Evolutionary conservation across 2,329 filamentous ascomycete species (phyloP).

Genomic region (Epicoccum nigrum): DNA sequence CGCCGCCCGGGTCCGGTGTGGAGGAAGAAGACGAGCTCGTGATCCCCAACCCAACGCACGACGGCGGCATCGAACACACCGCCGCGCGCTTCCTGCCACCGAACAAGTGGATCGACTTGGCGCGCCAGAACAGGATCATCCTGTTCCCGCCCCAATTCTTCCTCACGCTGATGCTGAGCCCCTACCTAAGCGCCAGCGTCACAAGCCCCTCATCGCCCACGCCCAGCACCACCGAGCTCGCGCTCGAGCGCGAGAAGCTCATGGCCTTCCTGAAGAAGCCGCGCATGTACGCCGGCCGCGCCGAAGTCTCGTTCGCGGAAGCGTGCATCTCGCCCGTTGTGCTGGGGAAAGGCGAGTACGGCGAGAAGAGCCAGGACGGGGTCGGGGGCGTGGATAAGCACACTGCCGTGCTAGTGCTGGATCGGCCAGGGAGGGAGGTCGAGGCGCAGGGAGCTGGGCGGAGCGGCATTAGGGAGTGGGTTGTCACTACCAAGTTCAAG

Average conservation of each 20-base stretch:
- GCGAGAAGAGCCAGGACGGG: slow-evolving; percentile 35
- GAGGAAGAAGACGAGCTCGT: slow-evolving; percentile 57
- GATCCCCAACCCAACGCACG: slow-evolving; percentile 72
- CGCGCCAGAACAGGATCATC: slow-evolving; percentile 71
- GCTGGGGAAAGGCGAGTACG: slow-evolving; percentile 47
- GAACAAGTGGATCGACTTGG: slow-evolving; percentile 70
- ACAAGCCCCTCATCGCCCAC: slow-evolving; percentile 30
- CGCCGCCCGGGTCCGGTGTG: slow-evolving; percentile 39
- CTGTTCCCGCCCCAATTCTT: slow-evolving; percentile 91
- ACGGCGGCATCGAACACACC: slow-evolving; percentile 73
- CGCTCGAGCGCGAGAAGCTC: slow-evolving; percentile 38
- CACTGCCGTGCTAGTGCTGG: slow-evolving; percentile 59
- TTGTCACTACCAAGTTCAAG: slow-evolving; percentile 63
- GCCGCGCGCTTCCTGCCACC: slow-evolving; percentile 79
- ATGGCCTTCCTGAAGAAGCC: slow-evolving; percentile 63
- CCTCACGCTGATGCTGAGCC: slow-evolving; percentile 66
- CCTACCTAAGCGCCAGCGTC: slow-evolving; percentile 55
- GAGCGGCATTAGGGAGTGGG: slow-evolving; percentile 60
- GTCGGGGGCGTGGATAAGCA: slow-evolving; percentile 53
- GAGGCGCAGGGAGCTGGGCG: slow-evolving; percentile 55
- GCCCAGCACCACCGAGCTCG: slow-evolving; percentile 48
- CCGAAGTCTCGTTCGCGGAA: slow-evolving; percentile 51
- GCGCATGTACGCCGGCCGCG: slow-evolving; percentile 32
- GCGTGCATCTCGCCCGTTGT: slow-evolving; percentile 52
- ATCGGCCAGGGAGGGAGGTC: slow-evolving; percentile 62